Percentiles rank a stretch among this genome's conserved stretches.
Conservation (phyloP, 129 eudicot genomes). For the Ambrosia artemisiifolia region DNA sequence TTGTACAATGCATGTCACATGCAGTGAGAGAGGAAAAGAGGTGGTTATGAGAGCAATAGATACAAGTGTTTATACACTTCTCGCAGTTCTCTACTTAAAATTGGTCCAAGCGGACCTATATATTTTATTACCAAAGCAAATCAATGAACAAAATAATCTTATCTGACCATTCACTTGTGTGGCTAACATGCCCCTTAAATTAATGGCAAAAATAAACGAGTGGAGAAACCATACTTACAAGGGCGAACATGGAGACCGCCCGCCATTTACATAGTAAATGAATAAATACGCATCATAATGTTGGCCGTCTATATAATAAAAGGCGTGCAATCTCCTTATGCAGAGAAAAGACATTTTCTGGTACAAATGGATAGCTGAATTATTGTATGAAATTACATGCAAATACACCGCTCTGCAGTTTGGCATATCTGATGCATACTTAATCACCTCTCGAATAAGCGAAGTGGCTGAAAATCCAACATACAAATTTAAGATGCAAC, state of each 20-base stretch:
- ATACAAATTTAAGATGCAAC: conserved; percentile 12
- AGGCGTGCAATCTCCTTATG: conserved; percentile 57
- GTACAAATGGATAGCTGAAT: conserved; percentile 87
- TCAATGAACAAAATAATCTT: not conserved
- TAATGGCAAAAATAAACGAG: not conserved
- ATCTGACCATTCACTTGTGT: not conserved
- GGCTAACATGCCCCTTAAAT: not conserved
- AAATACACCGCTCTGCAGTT: conserved; percentile 79
- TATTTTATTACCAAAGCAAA: not conserved
- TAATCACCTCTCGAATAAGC: conserved; percentile 71
- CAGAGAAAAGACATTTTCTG: conserved; percentile 87
- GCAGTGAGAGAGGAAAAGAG: not conserved
- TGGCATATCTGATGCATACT: conserved; percentile 62
- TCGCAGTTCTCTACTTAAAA: not conserved
- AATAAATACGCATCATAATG: conserved; percentile 89
- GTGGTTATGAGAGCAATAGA: not conserved
- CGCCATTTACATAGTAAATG: conserved; percentile 85
- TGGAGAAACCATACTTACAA: conserved; percentile 54
- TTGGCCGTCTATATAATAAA: conserved; percentile 68
- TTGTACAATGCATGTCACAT: not conserved
- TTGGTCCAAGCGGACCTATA: not conserved
- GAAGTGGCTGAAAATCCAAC: conserved; percentile 68
- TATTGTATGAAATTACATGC: conserved; percentile 90
- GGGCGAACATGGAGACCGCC: conserved; percentile 92
- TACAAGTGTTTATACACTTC: not conserved